Evolutionary conservation across 768 basidiomycete genomes (phyloP).

Genomic region (Serendipita indica): DNA sequence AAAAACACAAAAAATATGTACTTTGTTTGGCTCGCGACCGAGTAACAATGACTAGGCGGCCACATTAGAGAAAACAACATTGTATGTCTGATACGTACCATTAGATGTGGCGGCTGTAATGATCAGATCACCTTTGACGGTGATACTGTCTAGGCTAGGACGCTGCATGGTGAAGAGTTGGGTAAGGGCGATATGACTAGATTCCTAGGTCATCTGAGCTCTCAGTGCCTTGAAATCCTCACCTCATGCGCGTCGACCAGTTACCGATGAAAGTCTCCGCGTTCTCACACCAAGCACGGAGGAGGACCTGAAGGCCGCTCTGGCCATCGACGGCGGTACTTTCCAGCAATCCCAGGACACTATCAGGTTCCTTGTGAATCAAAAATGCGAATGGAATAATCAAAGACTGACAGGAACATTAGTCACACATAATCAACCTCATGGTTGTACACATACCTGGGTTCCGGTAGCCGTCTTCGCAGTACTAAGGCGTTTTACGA

Average conservation of each 20-base stretch:
- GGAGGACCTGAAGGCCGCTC: slow-evolving; percentile 69
- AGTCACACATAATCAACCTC: neutral
- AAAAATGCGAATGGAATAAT: slow-evolving; percentile 90
- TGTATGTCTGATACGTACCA: slow-evolving; percentile 59
- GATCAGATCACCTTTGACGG: slow-evolving; percentile 86
- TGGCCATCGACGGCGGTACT: slow-evolving; percentile 37
- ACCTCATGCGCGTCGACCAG: slow-evolving; percentile 76
- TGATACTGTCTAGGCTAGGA: slow-evolving; percentile 47
- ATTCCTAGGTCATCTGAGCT: neutral
- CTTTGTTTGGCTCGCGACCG: slow-evolving; percentile 77
- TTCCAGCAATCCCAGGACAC: slow-evolving; percentile 65
- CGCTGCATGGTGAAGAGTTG: slow-evolving; percentile 55
- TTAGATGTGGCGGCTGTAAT: slow-evolving; percentile 65
- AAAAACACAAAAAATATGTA: slow-evolving; percentile 27
- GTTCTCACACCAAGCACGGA: slow-evolving; percentile 90
- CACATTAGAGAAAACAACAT: neutral
- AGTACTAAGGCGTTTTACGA: slow-evolving; percentile 63
- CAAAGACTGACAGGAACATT: slow-evolving; percentile 42
- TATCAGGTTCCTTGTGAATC: slow-evolving; percentile 71
- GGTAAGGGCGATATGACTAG: slow-evolving; percentile 58
- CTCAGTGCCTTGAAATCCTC: slow-evolving; percentile 6
- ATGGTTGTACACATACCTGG: slow-evolving; percentile 38
- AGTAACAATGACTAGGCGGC: slow-evolving; percentile 77
- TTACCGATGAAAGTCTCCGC: slow-evolving; percentile 88
- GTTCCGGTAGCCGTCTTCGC: slow-evolving; percentile 86